phyloP scores from a whole-genome alignment of 768 basidiomycete species.

The Leccinellum luteum region DNA sequence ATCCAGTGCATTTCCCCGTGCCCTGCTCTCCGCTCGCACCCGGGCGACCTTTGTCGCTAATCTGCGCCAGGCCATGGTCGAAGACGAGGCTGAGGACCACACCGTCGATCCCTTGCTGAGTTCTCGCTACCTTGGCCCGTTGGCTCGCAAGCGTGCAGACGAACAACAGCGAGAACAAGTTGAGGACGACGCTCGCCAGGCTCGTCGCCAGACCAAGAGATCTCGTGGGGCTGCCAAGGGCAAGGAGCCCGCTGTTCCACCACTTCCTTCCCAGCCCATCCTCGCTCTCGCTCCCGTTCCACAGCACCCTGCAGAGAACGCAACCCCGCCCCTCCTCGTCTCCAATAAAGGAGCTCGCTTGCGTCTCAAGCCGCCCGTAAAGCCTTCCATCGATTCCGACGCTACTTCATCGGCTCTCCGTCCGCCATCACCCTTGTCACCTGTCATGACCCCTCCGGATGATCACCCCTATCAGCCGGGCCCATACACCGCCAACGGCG shows the following conservation, averaged over 20 bases:
- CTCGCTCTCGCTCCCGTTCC: conserved; percentile 26
- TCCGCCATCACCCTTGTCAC: conserved; percentile 33
- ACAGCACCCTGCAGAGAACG: conserved; percentile 15
- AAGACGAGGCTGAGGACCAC: conserved; percentile 44
- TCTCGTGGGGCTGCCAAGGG: conserved; percentile 36
- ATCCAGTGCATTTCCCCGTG: conserved; percentile 49
- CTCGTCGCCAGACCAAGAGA: conserved; percentile 34
- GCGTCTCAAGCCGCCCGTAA: conserved; percentile 47
- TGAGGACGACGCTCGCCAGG: conserved; percentile 48
- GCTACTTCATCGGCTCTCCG: conserved; percentile 15
- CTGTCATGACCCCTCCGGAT: conserved; percentile 34
- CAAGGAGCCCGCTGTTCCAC: conserved; percentile 32
- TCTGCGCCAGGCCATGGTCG: conserved; percentile 46
- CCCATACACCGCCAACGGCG: conserved; percentile 25
- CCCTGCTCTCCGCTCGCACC: conserved; percentile 41
- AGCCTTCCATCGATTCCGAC: conserved; percentile 25
- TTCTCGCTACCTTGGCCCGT: conserved; percentile 46
- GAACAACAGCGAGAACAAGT: conserved; percentile 40
- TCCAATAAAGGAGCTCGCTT: conserved; percentile 48
- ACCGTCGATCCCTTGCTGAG: conserved; percentile 42
- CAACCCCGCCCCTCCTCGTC: conserved; percentile 36
- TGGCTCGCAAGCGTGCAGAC: conserved; percentile 43
- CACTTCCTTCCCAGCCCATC: conserved; percentile 23
- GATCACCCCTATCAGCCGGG: conserved; percentile 29
- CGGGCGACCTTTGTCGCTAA: conserved; percentile 46